Evolutionary conservation across 2,329 filamentous ascomycete species (phyloP).

Genomic region (Bipolaris gigantea): DNA sequence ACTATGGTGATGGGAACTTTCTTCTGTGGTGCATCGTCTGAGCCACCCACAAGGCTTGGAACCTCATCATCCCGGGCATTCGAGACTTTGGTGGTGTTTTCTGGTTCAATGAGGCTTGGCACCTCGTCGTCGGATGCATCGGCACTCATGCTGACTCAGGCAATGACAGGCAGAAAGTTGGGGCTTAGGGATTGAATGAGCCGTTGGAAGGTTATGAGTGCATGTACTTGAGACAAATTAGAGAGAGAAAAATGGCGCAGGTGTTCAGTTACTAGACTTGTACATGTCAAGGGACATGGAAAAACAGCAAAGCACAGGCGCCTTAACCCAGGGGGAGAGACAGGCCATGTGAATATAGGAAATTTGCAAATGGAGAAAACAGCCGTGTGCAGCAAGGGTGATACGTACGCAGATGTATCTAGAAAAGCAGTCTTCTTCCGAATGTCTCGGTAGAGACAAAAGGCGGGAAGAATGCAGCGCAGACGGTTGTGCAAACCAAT

Average conservation of each 20-base stretch:
- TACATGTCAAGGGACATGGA: too few species aligned
- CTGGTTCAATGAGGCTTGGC: conserved; percentile 59
- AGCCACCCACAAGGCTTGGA: conserved; percentile 33
- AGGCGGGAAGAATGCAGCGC: background rate
- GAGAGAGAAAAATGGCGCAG: background rate
- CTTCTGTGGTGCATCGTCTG: conserved; percentile 54
- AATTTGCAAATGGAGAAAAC: background rate
- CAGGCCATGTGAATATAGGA: background rate
- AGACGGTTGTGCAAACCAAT: background rate
- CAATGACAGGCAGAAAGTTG: background rate
- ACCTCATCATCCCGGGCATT: conserved; percentile 25
- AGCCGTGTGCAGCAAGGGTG: background rate
- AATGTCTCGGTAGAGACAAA: background rate
- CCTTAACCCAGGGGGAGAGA: background rate
- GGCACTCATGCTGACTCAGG: conserved; percentile 16
- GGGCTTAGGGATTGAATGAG: background rate
- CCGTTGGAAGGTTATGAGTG: background rate
- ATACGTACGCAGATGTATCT: background rate
- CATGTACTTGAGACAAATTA: background rate
- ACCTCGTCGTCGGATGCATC: conserved; percentile 38
- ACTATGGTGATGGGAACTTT: conserved; percentile 86
- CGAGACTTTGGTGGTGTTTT: conserved; percentile 25
- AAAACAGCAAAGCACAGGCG: background rate
- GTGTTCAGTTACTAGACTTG: background rate
- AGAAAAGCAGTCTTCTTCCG: background rate